Evolutionary conservation across 208 protist genomes (phyloP), one percentile per base, ranked within the genome.

Genomic region (Porcisia hertigi): DNA sequence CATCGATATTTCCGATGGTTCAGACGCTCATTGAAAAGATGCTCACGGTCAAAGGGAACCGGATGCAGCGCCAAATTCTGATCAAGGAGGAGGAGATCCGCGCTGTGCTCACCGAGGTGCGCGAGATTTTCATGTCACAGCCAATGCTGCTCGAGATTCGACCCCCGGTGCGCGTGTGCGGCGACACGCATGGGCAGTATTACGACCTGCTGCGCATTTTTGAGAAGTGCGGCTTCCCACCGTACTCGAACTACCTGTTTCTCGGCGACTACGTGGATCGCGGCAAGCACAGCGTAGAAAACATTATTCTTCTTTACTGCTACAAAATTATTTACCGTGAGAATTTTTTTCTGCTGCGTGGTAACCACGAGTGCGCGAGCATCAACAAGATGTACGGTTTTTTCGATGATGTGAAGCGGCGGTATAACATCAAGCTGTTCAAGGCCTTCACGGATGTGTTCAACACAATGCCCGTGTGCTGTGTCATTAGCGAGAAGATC

Each of bases 371-470:
- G 86, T 99, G 97, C 78, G 94, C 97, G 0, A 97, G 91, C 34
- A 99, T 99, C 77, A 99, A 99, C 82, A 84, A 98, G 73, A 98
- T 99, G 73, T 99, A 99, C 87, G 99, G 99, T 57, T 99, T 99
- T 88, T 99, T 99, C 77, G 98, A 99, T 57, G 99, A 99, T 78
- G 99, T 98, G 83, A 80, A 94, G 59, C 78, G 89, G 11, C 98
- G 98, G 55, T 99, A 92, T 62, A 91, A 97, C 80, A 94, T 99
- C 65, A 98, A 98, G 78, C 88, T 99, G 30, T 99, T 99, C 98
- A 99, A 99, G 81, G 93, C 88, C 3, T 99, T 99, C 82, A 99
- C 98, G 34, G 98, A 99, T 69, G 98, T 98, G 59, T 99, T 99
- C 87, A 99, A 99, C 88, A 99, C 97, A 83, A 92, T 99, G 76